Evolutionary conservation across 768 basidiomycete species (phyloP).

Genomic region (Galerina marginata): DNA sequence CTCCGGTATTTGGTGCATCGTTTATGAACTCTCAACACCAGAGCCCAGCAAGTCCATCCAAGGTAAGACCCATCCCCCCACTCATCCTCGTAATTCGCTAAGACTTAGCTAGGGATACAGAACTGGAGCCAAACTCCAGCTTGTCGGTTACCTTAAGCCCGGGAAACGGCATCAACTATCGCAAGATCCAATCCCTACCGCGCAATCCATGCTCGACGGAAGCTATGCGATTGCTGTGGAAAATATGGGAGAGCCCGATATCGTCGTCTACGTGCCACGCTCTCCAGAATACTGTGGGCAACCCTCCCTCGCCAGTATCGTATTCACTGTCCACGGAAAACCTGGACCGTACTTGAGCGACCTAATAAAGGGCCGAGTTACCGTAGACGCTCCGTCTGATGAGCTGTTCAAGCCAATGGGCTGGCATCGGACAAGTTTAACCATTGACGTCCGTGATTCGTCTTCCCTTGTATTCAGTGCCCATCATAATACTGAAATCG

Average conservation of each 20-base stretch:
- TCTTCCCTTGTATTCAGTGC: neutral
- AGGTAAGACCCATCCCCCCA: neutral
- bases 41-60: neutral
- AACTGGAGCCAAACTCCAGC: neutral
- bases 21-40: too few relatives aligned
- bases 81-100: too few relatives aligned
- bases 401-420: slow-evolving; percentile 18
- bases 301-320: slow-evolving; percentile 19
- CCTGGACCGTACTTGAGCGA: slow-evolving; percentile 28
- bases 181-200: slow-evolving; percentile 15
- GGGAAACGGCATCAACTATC: slow-evolving; percentile 8
- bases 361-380: slow-evolving; percentile 11
- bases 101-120: too few relatives aligned
- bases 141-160: slow-evolving; percentile 4
- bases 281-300: slow-evolving; percentile 13
- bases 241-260: neutral
- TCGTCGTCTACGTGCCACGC: slow-evolving; percentile 22
- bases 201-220: slow-evolving; percentile 20
- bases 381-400: slow-evolving; percentile 24
- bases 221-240: neutral
- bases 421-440: slow-evolving; percentile 25
- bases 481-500: neutral
- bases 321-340: slow-evolving; percentile 27
- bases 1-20: neutral
- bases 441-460: slow-evolving; percentile 24